Base-by-base conservation (phyloP, 352 stramenopile species). In the Globisporangium viniferum region DNA sequence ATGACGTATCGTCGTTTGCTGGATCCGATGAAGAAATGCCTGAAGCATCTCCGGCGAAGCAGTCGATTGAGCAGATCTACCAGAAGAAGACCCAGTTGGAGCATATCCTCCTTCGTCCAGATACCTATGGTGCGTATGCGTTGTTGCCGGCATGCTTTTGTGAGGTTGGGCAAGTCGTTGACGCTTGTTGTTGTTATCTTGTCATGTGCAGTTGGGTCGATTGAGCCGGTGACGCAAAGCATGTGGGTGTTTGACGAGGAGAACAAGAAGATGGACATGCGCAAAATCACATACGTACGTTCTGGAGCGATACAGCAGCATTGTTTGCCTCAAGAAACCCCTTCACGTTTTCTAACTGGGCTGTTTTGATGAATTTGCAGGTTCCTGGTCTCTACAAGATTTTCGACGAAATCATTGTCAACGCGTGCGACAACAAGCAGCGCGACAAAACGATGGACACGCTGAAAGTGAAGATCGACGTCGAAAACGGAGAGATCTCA, bases 391-490 rank as follows among this genome's bases (percentile, higher is more conserved):
- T 99, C 31, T 97, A 98, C 74, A 99, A 99, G 86, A 98, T 99
- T 70, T 99, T 99, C 75, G 98, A 99, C 75, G 98, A 99, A 74
- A 99, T 99, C 63, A 97, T 99, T 18, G 97, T 99, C 55, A 99
- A 99, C 80, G 98, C 98, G 0, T 98, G 97, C 24, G 98, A 99
- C 74, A 99, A 99, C 89, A 99, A 99, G 81, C 98, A 99, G 80
- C 92, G 98, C 33, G 98, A 99, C 89, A 88, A 94, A 58, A 84
- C 86, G 31, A 98, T 98, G 93, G 86, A 97, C 73, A 94, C 84
- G 24, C 73, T 98, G 5, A 98, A 99, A 48, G 97, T 99, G 8
- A 92, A 79, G 4, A 98, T 99, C 51, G 83, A 99, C 68, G 82
- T 84, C 0, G 92, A 96, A 54, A 86, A 89, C 35, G 97, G 95